These are phyloP conservation scores for Aspergillaceae sp. DNA, from an alignment of 2,329 filamentous ascomycete genomes.

Conservation along the genomic window DNA sequence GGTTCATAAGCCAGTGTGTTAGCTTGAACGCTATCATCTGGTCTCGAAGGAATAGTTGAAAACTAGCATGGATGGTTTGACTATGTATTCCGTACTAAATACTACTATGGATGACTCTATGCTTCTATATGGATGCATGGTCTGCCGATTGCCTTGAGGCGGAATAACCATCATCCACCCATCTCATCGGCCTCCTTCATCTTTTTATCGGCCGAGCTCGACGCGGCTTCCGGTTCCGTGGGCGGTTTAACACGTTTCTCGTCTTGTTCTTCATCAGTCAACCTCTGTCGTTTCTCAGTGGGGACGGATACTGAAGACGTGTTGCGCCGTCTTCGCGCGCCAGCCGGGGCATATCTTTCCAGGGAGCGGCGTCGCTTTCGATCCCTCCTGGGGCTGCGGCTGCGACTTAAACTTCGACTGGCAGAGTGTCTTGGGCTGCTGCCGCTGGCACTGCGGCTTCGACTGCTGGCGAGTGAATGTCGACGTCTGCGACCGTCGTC, in stretches of 20 bases:
- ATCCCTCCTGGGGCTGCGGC: constrained; percentile 25
- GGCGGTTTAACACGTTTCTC: constrained; percentile 18
- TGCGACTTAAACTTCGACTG: constrained; percentile 27
- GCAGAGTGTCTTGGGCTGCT: constrained; percentile 22
- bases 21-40: too few species aligned
- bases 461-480: constrained; percentile 19
- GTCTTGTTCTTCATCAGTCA: constrained; percentile 30
- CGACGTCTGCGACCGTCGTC: constrained; percentile 23
- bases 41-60: too few species aligned
- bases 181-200: constrained; percentile 23
- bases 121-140: not conserved
- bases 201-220: constrained; percentile 11
- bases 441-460: constrained; percentile 16
- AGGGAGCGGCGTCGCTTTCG: constrained; percentile 37
- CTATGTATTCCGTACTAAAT: too few species aligned
- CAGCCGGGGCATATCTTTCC: constrained; percentile 36
- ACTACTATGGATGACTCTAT: constrained; percentile 3
- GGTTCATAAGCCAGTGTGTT: too few species aligned
- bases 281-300: constrained; percentile 34
- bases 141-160: constrained; percentile 2
- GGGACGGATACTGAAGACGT: constrained; percentile 35
- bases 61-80: too few species aligned
- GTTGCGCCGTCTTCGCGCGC: constrained; percentile 32
- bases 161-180: constrained; percentile 15
- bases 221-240: constrained; percentile 9